Conservation (phyloP, 2,329 filamentous ascomycete species). For the Orbilia oligospora region DNA sequence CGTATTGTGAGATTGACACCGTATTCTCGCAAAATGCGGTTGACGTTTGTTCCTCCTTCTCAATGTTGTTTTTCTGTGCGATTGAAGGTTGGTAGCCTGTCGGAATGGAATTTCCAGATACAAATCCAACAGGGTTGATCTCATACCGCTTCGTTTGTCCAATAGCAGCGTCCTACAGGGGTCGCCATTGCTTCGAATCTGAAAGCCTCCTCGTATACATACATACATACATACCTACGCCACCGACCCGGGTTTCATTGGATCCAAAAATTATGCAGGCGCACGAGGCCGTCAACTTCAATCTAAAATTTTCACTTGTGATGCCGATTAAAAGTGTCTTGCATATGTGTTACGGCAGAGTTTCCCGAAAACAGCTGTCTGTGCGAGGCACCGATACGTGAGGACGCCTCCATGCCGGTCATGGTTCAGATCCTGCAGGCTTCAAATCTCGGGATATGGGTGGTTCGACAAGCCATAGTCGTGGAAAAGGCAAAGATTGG, state of each 20-base stretch:
- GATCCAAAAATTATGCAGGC: neutral
- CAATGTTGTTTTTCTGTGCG: conserved; percentile 29
- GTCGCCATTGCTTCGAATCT: neutral
- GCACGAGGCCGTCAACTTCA: neutral
- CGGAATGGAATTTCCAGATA: neutral
- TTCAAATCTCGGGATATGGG: conserved; percentile 8
- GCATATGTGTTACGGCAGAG: conserved; percentile 27
- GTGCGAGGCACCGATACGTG: neutral
- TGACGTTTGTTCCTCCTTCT: conserved; percentile 39
- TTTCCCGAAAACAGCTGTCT: conserved; percentile 17
- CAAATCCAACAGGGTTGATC: conserved; percentile 31
- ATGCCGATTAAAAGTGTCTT: conserved; percentile 27
- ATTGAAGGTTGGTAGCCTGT: conserved; percentile 29
- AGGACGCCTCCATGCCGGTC: neutral
- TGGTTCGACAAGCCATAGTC: conserved; percentile 28
- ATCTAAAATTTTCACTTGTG: conserved; percentile 30
- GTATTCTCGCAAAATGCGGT: conserved; percentile 13
- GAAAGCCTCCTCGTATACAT: conserved; percentile 16
- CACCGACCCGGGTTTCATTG: neutral
- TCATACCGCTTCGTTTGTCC: conserved; percentile 45
- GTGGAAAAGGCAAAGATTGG: conserved; percentile 49
- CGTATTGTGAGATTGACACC: conserved; percentile 24
- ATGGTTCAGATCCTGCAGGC: conserved; percentile 23
- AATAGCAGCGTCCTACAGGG: conserved; percentile 37
- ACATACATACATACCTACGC: neutral